These are phyloP conservation scores for Mycena metata DNA, from an alignment of 768 basidiomycete species.

Conservation along the genomic window DNA sequence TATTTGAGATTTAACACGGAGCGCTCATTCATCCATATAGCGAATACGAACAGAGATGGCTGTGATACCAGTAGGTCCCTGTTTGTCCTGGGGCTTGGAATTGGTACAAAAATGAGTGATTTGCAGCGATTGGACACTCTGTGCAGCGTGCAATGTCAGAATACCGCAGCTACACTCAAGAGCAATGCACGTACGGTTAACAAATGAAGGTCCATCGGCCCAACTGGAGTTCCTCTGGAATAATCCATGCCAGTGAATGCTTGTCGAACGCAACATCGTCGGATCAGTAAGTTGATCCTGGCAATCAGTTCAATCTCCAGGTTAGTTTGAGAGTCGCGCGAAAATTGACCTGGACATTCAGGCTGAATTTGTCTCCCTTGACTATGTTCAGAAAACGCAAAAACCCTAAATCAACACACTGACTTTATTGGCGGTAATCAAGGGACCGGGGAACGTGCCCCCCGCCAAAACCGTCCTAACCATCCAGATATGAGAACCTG, in stretches of 20 bases:
- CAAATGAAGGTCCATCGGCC: slow-evolving; percentile 56
- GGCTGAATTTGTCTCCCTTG: slow-evolving; percentile 57
- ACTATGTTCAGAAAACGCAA: background rate
- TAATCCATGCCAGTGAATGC: slow-evolving; percentile 62
- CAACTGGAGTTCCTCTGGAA: slow-evolving; percentile 52
- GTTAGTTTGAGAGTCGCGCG: slow-evolving; percentile 32
- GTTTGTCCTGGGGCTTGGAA: slow-evolving; percentile 53
- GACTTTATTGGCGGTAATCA: slow-evolving; percentile 51
- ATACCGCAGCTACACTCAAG: too few relatives aligned
- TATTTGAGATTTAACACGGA: slow-evolving; percentile 48
- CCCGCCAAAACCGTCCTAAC: slow-evolving; percentile 47
- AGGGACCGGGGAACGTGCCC: slow-evolving; percentile 39
- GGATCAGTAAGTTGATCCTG: slow-evolving; percentile 54
- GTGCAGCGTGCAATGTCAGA: too few relatives aligned
- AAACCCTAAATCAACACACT: background rate
- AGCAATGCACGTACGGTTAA: slow-evolving; percentile 31
- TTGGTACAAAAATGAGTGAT: slow-evolving; percentile 45
- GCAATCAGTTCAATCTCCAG: slow-evolving; percentile 27
- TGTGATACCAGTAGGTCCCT: slow-evolving; percentile 60
- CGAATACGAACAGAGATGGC: slow-evolving; percentile 47
- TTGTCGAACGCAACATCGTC: slow-evolving; percentile 63
- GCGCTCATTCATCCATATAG: background rate
- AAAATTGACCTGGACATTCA: slow-evolving; percentile 56
- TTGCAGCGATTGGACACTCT: slow-evolving; percentile 31
- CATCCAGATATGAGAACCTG: slow-evolving; percentile 29